A percentile compares a stretch with the other conserved stretches of the same genome.
These are phyloP conservation scores for Saturnispora sanitii DNA, from an alignment of 805 yeast genomes.

Conservation along the genomic window DNA sequence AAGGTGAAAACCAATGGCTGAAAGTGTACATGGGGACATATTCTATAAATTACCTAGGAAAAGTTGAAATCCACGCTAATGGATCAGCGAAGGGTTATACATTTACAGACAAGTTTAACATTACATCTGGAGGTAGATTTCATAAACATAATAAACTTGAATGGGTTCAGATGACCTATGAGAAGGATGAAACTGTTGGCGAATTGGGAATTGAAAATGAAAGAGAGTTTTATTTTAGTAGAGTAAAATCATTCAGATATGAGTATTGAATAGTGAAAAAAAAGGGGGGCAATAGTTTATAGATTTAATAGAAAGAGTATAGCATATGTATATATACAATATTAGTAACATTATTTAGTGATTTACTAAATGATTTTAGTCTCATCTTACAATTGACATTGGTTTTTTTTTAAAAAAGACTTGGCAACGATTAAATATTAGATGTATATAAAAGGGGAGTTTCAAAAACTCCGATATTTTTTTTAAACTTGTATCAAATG, in stretches of 20 bases:
- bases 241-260: constrained; percentile 33
- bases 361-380: too few species aligned
- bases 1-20: constrained; percentile 21
- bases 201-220: constrained; percentile 56
- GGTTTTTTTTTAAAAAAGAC: too few species aligned
- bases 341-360: too few species aligned
- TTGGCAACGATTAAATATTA: too few species aligned
- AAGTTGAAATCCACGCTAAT: constrained; percentile 39
- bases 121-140: constrained; percentile 47
- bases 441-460: too few species aligned
- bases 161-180: constrained; percentile 59
- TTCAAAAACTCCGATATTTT: too few species aligned
- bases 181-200: constrained; percentile 18
- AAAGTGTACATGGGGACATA: constrained; percentile 44
- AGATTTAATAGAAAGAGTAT: too few species aligned
- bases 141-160: constrained; percentile 58
- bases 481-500: too few species aligned
- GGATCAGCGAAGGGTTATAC: constrained; percentile 53
- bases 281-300: too few species aligned
- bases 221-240: constrained; percentile 66
- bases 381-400: too few species aligned
- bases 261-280: too few species aligned
- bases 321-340: too few species aligned
- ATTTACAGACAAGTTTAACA: constrained; percentile 53
- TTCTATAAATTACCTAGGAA: constrained; percentile 46